phyloP scores from a whole-genome alignment of 2,329 filamentous ascomycete genomes.

The Magnaporthales sp. region DNA sequence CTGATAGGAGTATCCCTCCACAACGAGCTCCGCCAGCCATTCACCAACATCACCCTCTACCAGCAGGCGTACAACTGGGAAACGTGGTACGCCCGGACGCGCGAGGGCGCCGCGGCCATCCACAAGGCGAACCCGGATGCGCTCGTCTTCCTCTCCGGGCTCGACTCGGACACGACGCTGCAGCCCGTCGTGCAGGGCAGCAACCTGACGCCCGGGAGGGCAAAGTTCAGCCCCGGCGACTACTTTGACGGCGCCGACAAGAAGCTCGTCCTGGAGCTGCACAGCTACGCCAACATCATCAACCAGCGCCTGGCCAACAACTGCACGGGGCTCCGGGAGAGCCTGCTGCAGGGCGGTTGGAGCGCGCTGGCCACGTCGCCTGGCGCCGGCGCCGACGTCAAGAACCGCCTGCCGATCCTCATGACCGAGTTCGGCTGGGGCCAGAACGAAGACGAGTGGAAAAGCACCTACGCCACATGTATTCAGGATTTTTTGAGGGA shows the following conservation, averaged over 20 bases:
- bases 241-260: conserved; percentile 29
- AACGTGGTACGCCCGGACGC: conserved; percentile 35
- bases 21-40: conserved; percentile 31
- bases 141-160: conserved; percentile 40
- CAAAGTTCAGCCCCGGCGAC: conserved; percentile 25
- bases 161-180: conserved; percentile 37
- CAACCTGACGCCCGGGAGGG: conserved; percentile 29
- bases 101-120: conserved; percentile 31
- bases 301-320: conserved; percentile 7
- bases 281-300: conserved; percentile 36
- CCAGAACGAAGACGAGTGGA: conserved; percentile 21
- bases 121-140: conserved; percentile 34
- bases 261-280: conserved; percentile 40
- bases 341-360: conserved; percentile 34
- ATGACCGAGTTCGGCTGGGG: conserved; percentile 24
- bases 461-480: conserved; percentile 25
- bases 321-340: conserved; percentile 29
- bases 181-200: conserved; percentile 31
- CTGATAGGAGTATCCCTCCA: conserved; percentile 32
- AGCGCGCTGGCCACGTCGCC: conserved; percentile 20
- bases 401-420: conserved; percentile 3
- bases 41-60: conserved; percentile 17
- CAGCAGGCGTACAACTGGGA: conserved; percentile 33
- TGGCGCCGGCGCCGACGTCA: conserved; percentile 12
- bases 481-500: conserved; percentile 32